Evolutionary conservation across 306 rosid genomes (phyloP), one percentile per base, ranked within the genome.

Genomic region (Medicago arabica): DNA sequence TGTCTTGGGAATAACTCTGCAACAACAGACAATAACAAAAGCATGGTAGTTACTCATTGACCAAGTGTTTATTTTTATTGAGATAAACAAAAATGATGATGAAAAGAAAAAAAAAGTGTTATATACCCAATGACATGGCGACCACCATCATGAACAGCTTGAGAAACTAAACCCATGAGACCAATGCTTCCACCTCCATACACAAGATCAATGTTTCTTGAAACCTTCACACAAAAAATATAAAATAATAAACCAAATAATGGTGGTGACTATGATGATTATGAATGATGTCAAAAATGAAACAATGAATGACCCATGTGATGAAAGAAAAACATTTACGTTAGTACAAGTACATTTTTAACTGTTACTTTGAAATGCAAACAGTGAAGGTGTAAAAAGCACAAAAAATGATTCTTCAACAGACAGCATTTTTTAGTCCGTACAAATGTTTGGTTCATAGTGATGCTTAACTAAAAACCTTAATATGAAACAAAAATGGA

Each of bases 181-280:
- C 98, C 98, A 83, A 95, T 90, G 95, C 98, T 95, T 80, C 98
- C 97, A 4, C 98, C 98, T 73, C 98, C 98, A 80, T 95, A 95
- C 49, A 92, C 98, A 82, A 95, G 91, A 89, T 95, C 98, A 69
- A 95, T 92, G 89, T 90, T 95, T 83, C 96, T 95, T 63, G 96
- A 86, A 8, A 95, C 98, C 98, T 95, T 74, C 77, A 76, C 8
- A 81, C n/a, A 66, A 12, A 12, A 40, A 54, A 12, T 34, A 34
- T 34, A 34, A 6, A 28, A 28, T 25, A 25, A 1, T 25, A 31
- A 46, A 67, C 55, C 47, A 67, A 75, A 67, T 38, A 49, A 44
- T 40, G 41, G 55, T 39, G 69, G 58, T 74, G 82, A 47, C 23
- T 62, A 63, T 59, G 55, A 78, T 75, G 55, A 78, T 75, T 36